phyloP scores from a whole-genome alignment of 768 basidiomycete genomes.

The Lentinula edodes region DNA sequence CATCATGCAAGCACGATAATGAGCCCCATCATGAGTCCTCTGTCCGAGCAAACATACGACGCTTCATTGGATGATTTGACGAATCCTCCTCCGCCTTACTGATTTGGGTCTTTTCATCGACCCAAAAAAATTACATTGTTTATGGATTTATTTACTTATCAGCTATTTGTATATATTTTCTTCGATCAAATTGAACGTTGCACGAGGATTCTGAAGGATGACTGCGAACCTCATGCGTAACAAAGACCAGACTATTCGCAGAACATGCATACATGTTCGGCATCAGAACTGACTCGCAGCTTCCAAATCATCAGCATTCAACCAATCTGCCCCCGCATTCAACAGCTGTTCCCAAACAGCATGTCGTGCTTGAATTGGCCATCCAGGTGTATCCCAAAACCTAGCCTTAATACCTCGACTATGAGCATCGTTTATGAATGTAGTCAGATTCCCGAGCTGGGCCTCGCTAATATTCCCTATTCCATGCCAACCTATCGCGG shows the following conservation, averaged over 20 bases:
- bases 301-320: constrained; percentile 47
- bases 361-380: constrained; percentile 37
- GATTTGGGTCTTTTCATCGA: background rate
- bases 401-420: constrained; percentile 37
- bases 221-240: no score
- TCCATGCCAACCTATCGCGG: constrained; percentile 42
- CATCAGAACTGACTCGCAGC: constrained; percentile 22
- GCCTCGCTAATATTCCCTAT: constrained; percentile 34
- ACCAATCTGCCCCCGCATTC: constrained; percentile 41
- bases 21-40: background rate
- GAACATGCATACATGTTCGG: background rate
- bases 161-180: no score
- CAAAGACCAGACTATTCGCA: no score
- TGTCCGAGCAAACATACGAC: background rate
- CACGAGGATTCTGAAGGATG: no score
- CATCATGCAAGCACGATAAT: background rate
- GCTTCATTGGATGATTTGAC: background rate
- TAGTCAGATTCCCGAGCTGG: constrained; percentile 31
- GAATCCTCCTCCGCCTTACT: background rate
- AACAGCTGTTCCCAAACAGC: constrained; percentile 39
- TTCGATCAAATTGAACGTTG: no score
- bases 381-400: constrained; percentile 50
- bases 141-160: no score
- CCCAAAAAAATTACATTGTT: background rate
- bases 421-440: constrained; percentile 39